These are phyloP conservation scores for Adenanthera pavonina DNA, from an alignment of 306 rosid species.

Conservation along the genomic window DNA sequence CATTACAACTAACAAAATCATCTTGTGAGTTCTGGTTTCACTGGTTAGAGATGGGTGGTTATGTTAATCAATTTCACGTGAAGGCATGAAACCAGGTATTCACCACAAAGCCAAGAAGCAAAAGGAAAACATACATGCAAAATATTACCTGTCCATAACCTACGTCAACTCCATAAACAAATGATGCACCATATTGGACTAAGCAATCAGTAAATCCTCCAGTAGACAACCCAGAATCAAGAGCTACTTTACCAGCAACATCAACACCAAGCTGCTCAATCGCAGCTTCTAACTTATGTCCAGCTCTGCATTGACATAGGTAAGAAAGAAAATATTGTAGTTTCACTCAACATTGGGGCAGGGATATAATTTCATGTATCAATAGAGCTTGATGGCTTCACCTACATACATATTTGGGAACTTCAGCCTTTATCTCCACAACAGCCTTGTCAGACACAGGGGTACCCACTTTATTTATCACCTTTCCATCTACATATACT, in stretches of 20 bases:
- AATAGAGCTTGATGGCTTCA: slow-evolving; percentile 57
- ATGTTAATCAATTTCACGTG: background rate
- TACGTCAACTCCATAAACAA: slow-evolving; percentile 90
- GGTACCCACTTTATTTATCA: slow-evolving; percentile 78
- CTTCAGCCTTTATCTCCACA: slow-evolving; percentile 81
- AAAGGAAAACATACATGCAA: background rate
- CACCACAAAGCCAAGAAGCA: background rate
- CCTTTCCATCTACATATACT: slow-evolving; percentile 87
- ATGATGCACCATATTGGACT: slow-evolving; percentile 90
- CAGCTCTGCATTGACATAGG: slow-evolving; percentile 65
- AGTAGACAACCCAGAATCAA: slow-evolving; percentile 93
- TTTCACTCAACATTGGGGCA: slow-evolving; percentile 25
- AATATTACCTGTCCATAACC: slow-evolving; percentile 92
- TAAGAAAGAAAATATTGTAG: slow-evolving; percentile 24
- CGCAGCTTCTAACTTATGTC: slow-evolving; percentile 94
- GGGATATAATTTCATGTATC: background rate
- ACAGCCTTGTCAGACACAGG: slow-evolving; percentile 79
- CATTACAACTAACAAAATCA: background rate
- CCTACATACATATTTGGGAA: slow-evolving; percentile 99
- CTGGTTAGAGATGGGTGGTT: background rate
- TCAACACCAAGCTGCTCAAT: slow-evolving; percentile 76
- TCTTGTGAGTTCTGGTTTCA: background rate
- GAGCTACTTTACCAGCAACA: slow-evolving; percentile 84
- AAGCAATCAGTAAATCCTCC: slow-evolving; percentile 98
- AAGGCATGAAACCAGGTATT: background rate